Conservation (phyloP, 257 asterid genomes). For the Pogostemon cablin region DNA sequence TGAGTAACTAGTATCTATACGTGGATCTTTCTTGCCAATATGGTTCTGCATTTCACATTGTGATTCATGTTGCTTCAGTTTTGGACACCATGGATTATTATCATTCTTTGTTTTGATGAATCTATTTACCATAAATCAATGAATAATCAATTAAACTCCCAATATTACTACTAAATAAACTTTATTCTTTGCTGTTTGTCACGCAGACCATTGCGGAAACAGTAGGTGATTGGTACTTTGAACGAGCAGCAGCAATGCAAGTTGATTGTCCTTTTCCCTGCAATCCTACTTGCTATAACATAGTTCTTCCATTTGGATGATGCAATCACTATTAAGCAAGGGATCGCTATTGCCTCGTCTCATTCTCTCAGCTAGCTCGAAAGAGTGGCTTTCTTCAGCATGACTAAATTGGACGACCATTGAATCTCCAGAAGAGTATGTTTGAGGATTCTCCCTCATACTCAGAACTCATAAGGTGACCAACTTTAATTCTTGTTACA, state of each 20-base stretch:
- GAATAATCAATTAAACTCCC: not conserved
- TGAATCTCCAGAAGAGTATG: not conserved
- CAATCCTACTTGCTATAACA: slow-evolving; percentile 85
- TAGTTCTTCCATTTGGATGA: slow-evolving; percentile 50
- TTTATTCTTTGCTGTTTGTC: not conserved
- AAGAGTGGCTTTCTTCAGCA: not conserved
- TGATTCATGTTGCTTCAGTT: not conserved
- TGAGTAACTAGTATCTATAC: not conserved
- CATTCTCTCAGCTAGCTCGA: slow-evolving; percentile 4
- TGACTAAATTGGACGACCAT: not conserved
- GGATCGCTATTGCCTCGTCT: not conserved
- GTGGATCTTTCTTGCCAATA: not conserved
- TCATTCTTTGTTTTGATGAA: not conserved
- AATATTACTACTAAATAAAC: slow-evolving; percentile 15
- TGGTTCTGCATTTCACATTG: not conserved
- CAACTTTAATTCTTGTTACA: not conserved
- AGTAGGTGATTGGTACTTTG: slow-evolving; percentile 95
- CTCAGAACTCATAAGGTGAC: not conserved
- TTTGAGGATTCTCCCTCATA: not conserved
- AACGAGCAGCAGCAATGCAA: slow-evolving; percentile 52
- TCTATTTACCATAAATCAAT: slow-evolving; percentile 9
- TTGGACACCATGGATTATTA: not conserved
- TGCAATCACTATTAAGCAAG: not conserved
- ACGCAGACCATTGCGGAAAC: slow-evolving; percentile 86
- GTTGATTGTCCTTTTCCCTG: slow-evolving; percentile 85